Evolutionary conservation across 2,329 filamentous ascomycete species (phyloP).

Genomic region (Fusarium buharicum): DNA sequence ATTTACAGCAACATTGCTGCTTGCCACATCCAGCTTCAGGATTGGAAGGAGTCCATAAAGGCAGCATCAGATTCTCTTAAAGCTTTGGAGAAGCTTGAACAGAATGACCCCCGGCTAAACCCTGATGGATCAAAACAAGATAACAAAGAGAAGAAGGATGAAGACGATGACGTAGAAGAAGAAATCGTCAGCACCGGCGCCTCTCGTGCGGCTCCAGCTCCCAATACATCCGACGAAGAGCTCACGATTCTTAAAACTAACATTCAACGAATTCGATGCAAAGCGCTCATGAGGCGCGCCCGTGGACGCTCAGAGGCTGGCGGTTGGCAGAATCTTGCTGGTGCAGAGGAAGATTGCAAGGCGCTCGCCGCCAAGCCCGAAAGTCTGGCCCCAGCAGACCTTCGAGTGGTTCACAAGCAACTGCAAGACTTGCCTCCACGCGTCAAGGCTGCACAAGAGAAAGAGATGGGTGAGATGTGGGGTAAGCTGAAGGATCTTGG

Average conservation of each 20-base stretch:
- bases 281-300: slow-evolving; percentile 83
- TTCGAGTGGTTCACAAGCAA: slow-evolving; percentile 73
- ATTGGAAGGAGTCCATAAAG: slow-evolving; percentile 85
- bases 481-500: slow-evolving; percentile 92
- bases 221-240: slow-evolving; percentile 31
- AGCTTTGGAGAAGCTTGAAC: slow-evolving; percentile 71
- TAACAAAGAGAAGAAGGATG: slow-evolving; percentile 51
- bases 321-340: slow-evolving; percentile 83
- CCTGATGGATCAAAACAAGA: slow-evolving; percentile 53
- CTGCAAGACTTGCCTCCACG: slow-evolving; percentile 72
- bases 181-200: slow-evolving; percentile 71
- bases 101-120: slow-evolving; percentile 48
- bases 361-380: slow-evolving; percentile 64
- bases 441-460: slow-evolving; percentile 82
- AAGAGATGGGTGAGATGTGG: slow-evolving; percentile 97
- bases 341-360: slow-evolving; percentile 84
- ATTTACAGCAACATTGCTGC: slow-evolving; percentile 89
- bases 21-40: slow-evolving; percentile 83
- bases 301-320: slow-evolving; percentile 76
- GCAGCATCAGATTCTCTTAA: slow-evolving; percentile 79
- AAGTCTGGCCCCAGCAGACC: slow-evolving; percentile 70
- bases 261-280: slow-evolving; percentile 80
- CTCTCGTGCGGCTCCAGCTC: slow-evolving; percentile 57
- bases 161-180: slow-evolving; percentile 61
- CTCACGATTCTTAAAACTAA: slow-evolving; percentile 59